Base-by-base conservation (phyloP, 306 rosid species). In the Sicyos edulis region DNA sequence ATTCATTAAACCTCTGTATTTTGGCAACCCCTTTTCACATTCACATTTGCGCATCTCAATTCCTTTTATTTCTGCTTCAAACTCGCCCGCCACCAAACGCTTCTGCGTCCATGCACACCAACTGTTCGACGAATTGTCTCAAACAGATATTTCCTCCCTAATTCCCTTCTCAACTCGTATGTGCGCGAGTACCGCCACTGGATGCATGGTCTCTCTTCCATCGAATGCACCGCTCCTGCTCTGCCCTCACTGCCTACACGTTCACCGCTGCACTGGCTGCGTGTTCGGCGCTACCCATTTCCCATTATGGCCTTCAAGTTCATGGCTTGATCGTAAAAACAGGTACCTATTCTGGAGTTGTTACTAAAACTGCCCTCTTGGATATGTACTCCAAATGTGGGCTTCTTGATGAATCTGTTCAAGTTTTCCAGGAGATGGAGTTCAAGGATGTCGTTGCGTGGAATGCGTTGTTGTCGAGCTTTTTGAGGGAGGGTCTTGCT, bases 391-490 rank as follows among this genome's bases (percentile, higher is more conserved):
- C 89, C 10, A 80, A 79, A 70, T 76, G 50, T 59, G 85, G 87
- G 19, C 40, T 16, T 60, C 37, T 78, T 71, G 72, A 53, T 26
- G 82, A 82, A 17, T 77, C 86, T 10, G 29, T 80, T 15, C 78
- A 52, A 78, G 85, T 85, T 63, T 90, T 83, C 79, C 79, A 81
- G 12, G 92, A 89, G 79, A 87, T 87, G 80, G 75, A 63, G 42
- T 79, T 70, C 54, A 85, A 62, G 71, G 96, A 87, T 64, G 82
- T 87, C 65, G 87, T 85, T 10, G 83, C 92, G 50, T 87, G 90
- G 90, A 84, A 89, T 6, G 75, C 85, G 51, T 26, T 83, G 86
- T 75, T 83, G 64, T 83, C 88, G 0, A 71, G 80, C 72, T 86
- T 64, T 75, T 57, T 80, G 8, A 72, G 85, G 59, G 72, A 74